Evolutionary conservation across 2,329 filamentous ascomycete genomes (phyloP).

Genomic region (Neonectria punicea): DNA sequence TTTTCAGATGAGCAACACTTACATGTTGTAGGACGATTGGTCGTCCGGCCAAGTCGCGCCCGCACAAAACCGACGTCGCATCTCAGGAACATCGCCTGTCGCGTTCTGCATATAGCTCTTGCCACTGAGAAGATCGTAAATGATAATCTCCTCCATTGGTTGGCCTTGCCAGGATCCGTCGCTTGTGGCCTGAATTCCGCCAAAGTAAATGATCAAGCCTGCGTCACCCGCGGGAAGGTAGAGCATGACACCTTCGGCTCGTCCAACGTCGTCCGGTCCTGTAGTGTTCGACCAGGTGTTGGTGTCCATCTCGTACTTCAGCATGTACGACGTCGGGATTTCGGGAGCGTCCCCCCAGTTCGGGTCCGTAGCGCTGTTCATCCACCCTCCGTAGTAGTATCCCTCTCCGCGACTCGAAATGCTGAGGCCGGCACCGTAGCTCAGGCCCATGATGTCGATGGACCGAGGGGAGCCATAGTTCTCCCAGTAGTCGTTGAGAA

Average conservation of each 20-base stretch:
- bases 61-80: conserved; percentile 68
- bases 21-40: conserved; percentile 73
- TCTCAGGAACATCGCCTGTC: conserved; percentile 60
- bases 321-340: conserved; percentile 61
- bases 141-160: conserved; percentile 61
- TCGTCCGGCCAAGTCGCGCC: conserved; percentile 69
- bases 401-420: conserved; percentile 65
- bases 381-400: conserved; percentile 72
- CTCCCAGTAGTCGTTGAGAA: conserved; percentile 66
- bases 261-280: conserved; percentile 61
- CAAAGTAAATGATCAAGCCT: conserved; percentile 71
- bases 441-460: conserved; percentile 55
- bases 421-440: conserved; percentile 67
- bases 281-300: conserved; percentile 63
- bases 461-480: conserved; percentile 52
- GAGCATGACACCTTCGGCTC: conserved; percentile 69
- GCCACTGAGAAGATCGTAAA: conserved; percentile 68
- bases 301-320: conserved; percentile 66
- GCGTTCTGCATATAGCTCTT: conserved; percentile 70
- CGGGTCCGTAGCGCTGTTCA: conserved; percentile 63
- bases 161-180: conserved; percentile 60
- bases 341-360: conserved; percentile 59
- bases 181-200: conserved; percentile 62
- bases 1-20: conserved; percentile 38
- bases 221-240: conserved; percentile 69